Percentiles rank a stretch among this genome's conserved stretches.
Evolutionary conservation across 2,329 filamentous ascomycete species (phyloP).

Genomic region (Penicillium capsulatum): DNA sequence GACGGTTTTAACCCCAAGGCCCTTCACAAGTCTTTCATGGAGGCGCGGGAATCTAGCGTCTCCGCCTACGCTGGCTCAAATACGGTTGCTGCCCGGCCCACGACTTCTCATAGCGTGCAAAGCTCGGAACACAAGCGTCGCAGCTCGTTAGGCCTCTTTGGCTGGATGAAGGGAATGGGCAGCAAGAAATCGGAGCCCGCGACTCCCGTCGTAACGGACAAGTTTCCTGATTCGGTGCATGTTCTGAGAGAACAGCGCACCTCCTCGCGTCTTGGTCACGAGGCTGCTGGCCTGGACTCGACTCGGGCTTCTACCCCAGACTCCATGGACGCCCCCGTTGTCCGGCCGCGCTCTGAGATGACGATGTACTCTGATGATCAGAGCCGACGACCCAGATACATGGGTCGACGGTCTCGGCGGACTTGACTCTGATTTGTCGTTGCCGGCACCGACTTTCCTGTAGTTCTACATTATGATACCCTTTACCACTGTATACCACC

Average conservation of each 20-base stretch:
- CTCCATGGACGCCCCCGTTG: slow-evolving; percentile 11
- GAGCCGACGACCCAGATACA: slow-evolving; percentile 29
- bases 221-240: not conserved
- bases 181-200: slow-evolving; percentile 21
- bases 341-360: slow-evolving; percentile 12
- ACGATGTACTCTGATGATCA: slow-evolving; percentile 13
- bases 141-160: slow-evolving; percentile 36
- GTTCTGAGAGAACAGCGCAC: slow-evolving; percentile 14
- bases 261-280: slow-evolving; percentile 15
- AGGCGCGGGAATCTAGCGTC: slow-evolving; percentile 21
- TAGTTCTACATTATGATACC: too few species aligned
- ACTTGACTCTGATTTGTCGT: slow-evolving; percentile 1
- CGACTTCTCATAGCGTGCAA: slow-evolving; percentile 28
- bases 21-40: slow-evolving; percentile 30
- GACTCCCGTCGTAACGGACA: slow-evolving; percentile 5
- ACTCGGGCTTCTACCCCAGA: slow-evolving; percentile 13
- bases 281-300: slow-evolving; percentile 8
- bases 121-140: slow-evolving; percentile 35
- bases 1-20: slow-evolving; percentile 6
- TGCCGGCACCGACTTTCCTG: slow-evolving; percentile 5
- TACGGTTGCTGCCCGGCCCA: slow-evolving; percentile 18
- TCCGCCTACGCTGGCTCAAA: slow-evolving; percentile 13
- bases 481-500: slow-evolving; percentile 3
- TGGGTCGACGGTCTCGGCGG: slow-evolving; percentile 29
- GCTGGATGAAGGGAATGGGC: slow-evolving; percentile 39